Evolutionary conservation across 2,329 filamentous ascomycete species (phyloP), one percentile per base, ranked within the genome.

Genomic region (Aureobasidium subglaciale): DNA sequence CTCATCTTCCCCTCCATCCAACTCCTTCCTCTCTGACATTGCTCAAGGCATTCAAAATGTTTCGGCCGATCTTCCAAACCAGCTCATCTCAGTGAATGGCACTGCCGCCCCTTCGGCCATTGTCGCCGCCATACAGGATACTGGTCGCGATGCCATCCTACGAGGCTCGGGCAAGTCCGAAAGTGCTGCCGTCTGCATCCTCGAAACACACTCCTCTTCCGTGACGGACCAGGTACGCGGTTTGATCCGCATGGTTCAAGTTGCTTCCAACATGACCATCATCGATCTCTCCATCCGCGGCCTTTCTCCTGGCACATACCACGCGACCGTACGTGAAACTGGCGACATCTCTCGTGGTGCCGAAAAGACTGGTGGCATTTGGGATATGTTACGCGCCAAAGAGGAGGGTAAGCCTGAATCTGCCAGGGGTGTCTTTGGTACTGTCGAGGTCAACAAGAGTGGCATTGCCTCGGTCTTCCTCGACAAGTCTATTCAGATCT

Each of bases 141-240:
- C 91, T 9, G 93, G 93, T 52, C 84, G 90, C 66, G 92, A 97
- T 80, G 92, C 92, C 42, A 96, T 99, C 66, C 75, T 99, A 57
- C 86, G 93, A 63, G 93, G 93, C 55, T 91, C 87, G 58, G 93
- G 93, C 60, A 81, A 79, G 63, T 86, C 89, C 67, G 86, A 96
- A 73, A 89, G 89, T 91, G 88, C 90, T 27, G 90, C 92, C 41
- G 93, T 99, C 40, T 96, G 91, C 73, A 97, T 99, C 66, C 83
- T 99, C 59, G 93, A 99, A 76, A 95, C 90, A 56, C 84, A 89
- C 66, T 80, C 84, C 42, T 74, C 71, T 34, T 70, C 72, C 56
- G 79, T 84, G 56, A 70, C 75, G 61, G 80, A 86, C 65, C 78
- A 87, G 63, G 90, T 99, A 52, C 83, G 88, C 62, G 93, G 93